Evolutionary conservation across 1,139 yeast genomes (phyloP), one percentile per base, ranked within the genome.

Genomic region (Debaryomycetaceae sp.): DNA sequence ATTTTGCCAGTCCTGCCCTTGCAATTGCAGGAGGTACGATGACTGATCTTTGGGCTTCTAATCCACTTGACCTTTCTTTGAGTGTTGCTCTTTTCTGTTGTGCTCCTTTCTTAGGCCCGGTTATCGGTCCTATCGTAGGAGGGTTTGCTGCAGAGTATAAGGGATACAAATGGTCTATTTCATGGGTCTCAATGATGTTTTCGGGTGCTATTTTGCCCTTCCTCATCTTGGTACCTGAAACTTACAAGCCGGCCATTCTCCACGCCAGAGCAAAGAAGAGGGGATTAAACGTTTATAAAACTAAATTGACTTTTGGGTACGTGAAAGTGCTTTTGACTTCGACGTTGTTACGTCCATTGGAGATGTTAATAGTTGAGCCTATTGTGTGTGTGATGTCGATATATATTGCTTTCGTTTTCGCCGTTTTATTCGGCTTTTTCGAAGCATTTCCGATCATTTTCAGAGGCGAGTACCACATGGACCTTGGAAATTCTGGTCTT

Each of bases 21-120:
- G 82, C 95, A 4, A 80, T 87, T 49, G 96, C 92, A 9, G 94
- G 91, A 43, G 97, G 96, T 43, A 80, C 95, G 3, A 76, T 88
- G 45, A 74, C 84, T 43, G 97, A 89, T 61, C 63, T 83, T 33
- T 83, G 87, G 83, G 51, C 61, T 3, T 46, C 49, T 22, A 75
- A 71, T 33, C 78, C 80, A n/a, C 74, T 72, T 34, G 79, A 79
- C 53, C 64, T 79, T 55, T 84, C 87, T 13, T 52, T 81, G 14
- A 91, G 92, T 15, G 77, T 85, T 78, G 79, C 87, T 2, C 68
- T 76, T 39, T 86, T 82, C 65, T 80, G 83, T 65, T 64, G 78
- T 50, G 84, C 82, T 31, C 88, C 87, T 32, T 82, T 81, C 53
- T 73, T 83, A 59, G 95, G 95, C 45, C 95, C 96, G 1, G 85